A percentile compares a stretch with the other conserved stretches of the same genome.
Evolutionary conservation across 805 yeast species (phyloP).

Genomic region (Hanseniaspora jakobsenii): DNA sequence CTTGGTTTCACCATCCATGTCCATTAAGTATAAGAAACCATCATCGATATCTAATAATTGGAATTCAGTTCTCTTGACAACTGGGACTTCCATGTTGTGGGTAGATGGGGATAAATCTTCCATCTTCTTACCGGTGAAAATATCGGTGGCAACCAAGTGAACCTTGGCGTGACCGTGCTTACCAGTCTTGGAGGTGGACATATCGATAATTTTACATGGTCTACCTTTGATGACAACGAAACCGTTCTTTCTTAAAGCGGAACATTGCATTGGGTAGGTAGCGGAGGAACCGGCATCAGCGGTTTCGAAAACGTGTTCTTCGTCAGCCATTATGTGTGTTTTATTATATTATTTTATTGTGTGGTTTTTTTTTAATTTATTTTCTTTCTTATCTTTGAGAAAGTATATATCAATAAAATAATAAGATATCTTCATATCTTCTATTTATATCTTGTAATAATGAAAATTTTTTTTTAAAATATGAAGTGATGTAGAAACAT

Average conservation of each 20-base stretch:
- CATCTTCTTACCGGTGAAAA: constrained; percentile 97
- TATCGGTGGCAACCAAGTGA: constrained; percentile 96
- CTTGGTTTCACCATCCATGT: constrained; percentile 95
- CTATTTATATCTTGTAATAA: too few species aligned
- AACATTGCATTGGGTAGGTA: constrained; percentile 99
- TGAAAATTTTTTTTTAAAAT: too few species aligned
- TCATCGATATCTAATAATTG: constrained; percentile 97
- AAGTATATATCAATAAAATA: too few species aligned
- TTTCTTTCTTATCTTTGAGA: not conserved
- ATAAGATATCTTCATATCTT: too few species aligned
- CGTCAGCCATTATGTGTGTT: constrained; percentile 28
- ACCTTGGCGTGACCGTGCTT: constrained; percentile 99
- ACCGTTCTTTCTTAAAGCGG: constrained; percentile 99
- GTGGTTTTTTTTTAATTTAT: not conserved
- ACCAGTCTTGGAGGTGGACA: constrained; percentile 99
- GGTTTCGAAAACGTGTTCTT: constrained; percentile 87
- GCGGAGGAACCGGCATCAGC: constrained; percentile 98
- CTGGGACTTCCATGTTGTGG: constrained; percentile 99
- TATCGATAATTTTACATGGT: constrained; percentile 99
- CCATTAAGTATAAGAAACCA: constrained; percentile 94
- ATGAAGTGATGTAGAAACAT: too few species aligned
- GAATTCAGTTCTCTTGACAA: constrained; percentile 89
- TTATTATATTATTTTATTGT: not conserved
- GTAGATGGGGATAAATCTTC: constrained; percentile 99
- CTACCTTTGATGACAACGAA: constrained; percentile 97